Conservation (phyloP, 805 yeast genomes). For the Sugiyamaella valdiviana region DNA sequence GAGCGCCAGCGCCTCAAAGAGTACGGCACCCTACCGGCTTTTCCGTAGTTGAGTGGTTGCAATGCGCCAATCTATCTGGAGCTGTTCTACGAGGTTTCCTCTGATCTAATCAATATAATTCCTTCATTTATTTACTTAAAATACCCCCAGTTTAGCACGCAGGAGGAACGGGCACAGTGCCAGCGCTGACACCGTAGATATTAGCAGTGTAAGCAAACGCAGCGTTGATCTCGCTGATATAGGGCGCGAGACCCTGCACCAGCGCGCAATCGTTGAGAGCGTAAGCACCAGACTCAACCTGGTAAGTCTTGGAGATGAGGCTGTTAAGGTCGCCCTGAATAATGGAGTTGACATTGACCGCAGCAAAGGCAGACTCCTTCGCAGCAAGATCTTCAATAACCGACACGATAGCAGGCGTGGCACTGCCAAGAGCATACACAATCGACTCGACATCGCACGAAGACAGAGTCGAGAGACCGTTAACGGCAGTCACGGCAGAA, state of each 20-base stretch:
- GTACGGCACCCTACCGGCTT: conserved; percentile 6
- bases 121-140: neutral
- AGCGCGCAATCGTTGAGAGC: neutral
- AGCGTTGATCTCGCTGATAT: neutral
- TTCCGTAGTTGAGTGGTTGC: neutral
- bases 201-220: neutral
- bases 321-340: conserved; percentile 22
- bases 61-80: too few relatives aligned
- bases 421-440: conserved; percentile 4
- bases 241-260: neutral
- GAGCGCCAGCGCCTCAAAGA: conserved; percentile 5
- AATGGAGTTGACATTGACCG: conserved; percentile 20
- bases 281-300: conserved; percentile 14
- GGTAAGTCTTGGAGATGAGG: conserved; percentile 18
- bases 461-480: conserved; percentile 11
- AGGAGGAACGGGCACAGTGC: neutral
- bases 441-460: conserved; percentile 12
- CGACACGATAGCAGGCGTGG: conserved; percentile 14
- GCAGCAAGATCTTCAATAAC: conserved; percentile 20
- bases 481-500: conserved; percentile 10
- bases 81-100: too few relatives aligned
- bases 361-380: conserved; percentile 23
- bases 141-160: neutral
- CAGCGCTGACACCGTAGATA: neutral
- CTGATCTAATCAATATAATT: too few relatives aligned